Base-by-base conservation (phyloP, 2,329 filamentous ascomycete genomes). In the Sporothrix curviconia region DNA sequence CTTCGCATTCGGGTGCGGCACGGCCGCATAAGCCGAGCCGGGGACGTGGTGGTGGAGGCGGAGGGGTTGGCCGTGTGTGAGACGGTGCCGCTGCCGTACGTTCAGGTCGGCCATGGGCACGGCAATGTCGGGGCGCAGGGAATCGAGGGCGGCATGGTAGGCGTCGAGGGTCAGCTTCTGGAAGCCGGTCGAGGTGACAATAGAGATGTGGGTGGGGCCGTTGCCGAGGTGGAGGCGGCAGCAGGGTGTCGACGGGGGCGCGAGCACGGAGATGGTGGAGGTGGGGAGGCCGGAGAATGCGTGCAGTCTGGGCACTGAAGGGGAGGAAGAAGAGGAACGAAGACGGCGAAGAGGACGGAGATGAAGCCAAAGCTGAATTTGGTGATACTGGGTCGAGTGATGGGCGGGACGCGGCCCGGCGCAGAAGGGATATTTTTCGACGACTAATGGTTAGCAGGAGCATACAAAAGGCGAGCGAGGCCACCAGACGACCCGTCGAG, bases 171-270 rank as follows among this genome's bases (percentile, higher is more conserved):
- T 80, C 34, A 97, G 75, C 57, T 81, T 78, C 60, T 83, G 81
- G 72, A 95, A 96, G 30, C 94, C 94, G 1, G 90, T 89, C 0
- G 91, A 92, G 2, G 94, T 96, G 68, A 89, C 85, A 49, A 97
- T 80, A 17, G 87, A 84, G 42, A 97, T 78, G 47, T 84, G 80
- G 39, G 81, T 81, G 61, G 86, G 81, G 8, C 84, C 85, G 68
- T 94, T 91, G 19, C 82, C 82, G 62, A 84, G 76, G 0, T 89
- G 88, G 86, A 83, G 8, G 79, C 72, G 19, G 96, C 85, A 1
- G 90, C 83, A 1, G 92, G 89, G 50, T 86, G 83, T 32, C 92
- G 81, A 55, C 94, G 85, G 0, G 92, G 81, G 11, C n/a, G 86
- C 89, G 4, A 99, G 74, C 3, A 99, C 72, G 7, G 90, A 81